phyloP scores from a whole-genome alignment of 1,284 basidiomycete genomes.

The Ustilago hordei region DNA sequence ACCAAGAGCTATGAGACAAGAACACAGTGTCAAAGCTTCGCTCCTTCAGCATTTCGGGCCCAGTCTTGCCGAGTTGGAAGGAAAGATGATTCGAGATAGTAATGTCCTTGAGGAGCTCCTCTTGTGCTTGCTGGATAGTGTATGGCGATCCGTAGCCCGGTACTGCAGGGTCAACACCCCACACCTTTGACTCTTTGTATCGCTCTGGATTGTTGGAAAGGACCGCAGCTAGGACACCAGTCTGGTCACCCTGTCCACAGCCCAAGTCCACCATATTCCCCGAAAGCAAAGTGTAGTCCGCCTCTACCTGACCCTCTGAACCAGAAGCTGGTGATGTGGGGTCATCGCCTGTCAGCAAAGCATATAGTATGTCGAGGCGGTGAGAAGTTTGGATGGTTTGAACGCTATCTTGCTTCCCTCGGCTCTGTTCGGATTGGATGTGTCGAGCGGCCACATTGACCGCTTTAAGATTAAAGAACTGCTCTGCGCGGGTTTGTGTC shows the following conservation, averaged over 20 bases:
- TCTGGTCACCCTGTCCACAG: conserved; percentile 34
- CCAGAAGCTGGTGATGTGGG: conserved; percentile 1
- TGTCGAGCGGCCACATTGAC: conserved; percentile 19
- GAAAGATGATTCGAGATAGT: conserved; percentile 6
- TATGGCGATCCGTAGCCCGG: conserved; percentile 26
- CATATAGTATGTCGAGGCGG: conserved; percentile 30
- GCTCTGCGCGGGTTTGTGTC: conserved; percentile 22
- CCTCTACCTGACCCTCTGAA: neutral
- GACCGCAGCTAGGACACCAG: conserved; percentile 17
- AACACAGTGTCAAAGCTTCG: conserved; percentile 14
- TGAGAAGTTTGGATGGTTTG: conserved; percentile 30
- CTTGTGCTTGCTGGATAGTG: conserved; percentile 32
- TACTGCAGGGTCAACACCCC: conserved; percentile 25
- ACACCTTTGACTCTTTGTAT: neutral
- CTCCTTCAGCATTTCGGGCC: conserved; percentile 10
- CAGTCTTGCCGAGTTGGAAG: conserved; percentile 25
- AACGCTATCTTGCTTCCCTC: conserved; percentile 13
- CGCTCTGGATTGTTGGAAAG: neutral
- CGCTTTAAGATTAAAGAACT: conserved; percentile 16
- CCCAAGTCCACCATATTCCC: conserved; percentile 32
- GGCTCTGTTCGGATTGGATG: conserved; percentile 13
- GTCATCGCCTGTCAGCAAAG: conserved; percentile 24
- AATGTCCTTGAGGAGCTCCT: conserved; percentile 4
- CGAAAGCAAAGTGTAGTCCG: conserved; percentile 10
- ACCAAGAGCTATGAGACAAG: conserved; percentile 33